Evolutionary conservation across 768 basidiomycete genomes (phyloP).

Genomic region (Tulasnella sp.): DNA sequence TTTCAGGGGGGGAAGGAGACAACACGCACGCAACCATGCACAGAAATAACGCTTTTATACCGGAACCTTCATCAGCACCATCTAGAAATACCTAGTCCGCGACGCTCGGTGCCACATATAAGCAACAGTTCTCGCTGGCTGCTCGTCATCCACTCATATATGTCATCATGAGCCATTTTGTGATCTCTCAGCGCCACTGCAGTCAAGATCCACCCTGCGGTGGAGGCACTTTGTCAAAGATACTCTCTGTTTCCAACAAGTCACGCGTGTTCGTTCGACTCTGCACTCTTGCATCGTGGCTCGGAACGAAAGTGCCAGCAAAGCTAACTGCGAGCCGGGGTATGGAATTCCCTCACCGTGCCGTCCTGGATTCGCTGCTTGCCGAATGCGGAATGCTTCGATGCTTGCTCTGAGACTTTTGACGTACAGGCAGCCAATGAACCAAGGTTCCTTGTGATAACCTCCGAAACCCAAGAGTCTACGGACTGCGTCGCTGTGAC

Average conservation of each 20-base stretch:
- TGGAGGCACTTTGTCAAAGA: conserved; percentile 13
- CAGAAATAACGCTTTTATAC: not conserved
- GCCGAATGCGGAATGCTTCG: not conserved
- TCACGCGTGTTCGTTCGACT: not conserved
- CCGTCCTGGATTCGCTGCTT: not conserved
- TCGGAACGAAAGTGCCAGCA: not conserved
- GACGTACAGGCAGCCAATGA: not conserved
- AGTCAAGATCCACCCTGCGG: not conserved
- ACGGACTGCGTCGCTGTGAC: not conserved
- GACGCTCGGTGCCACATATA: not conserved
- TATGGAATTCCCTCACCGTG: conserved; percentile 9
- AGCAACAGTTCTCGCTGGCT: not conserved
- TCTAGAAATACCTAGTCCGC: not conserved
- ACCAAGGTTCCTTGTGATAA: not conserved
- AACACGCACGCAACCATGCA: not conserved
- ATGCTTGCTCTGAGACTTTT: not conserved
- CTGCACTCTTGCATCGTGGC: not conserved
- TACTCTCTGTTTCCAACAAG: not conserved
- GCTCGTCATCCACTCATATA: not conserved
- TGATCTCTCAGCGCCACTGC: conserved; percentile 7
- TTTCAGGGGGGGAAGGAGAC: not conserved
- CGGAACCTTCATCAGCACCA: not conserved
- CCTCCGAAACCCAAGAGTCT: not conserved
- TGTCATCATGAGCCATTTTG: conserved; percentile 9
- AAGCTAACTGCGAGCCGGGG: conserved; percentile 11